A percentile compares a stretch with the other conserved stretches of the same genome.
Evolutionary conservation across 805 yeast species (phyloP).

Genomic region (Wickerhamomyces queroliae): DNA sequence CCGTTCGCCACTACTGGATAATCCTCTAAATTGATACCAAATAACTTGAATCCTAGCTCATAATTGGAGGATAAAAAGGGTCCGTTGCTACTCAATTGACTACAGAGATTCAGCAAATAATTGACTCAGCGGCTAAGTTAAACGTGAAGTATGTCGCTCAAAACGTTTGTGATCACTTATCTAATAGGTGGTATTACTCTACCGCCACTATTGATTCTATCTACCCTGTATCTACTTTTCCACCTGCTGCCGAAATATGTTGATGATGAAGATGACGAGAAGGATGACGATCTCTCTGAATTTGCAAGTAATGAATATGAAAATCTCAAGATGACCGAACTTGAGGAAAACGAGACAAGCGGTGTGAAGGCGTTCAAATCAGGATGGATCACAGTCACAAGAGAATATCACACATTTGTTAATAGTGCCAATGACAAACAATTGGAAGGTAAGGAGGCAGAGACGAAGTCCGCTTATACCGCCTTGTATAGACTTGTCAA

Average conservation of each 20-base stretch:
- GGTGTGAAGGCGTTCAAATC: constrained; percentile 60
- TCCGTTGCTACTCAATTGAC: no score
- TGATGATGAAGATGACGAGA: constrained; percentile 18
- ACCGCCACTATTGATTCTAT: constrained; percentile 48
- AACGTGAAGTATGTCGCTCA: constrained; percentile 18
- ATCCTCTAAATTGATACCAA: no score
- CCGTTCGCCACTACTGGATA: no score
- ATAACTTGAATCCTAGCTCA: no score
- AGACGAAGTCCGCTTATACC: constrained; percentile 48
- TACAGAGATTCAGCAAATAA: no score
- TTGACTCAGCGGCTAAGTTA: no score
- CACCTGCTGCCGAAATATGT: constrained; percentile 25
- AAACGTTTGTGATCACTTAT: constrained; percentile 36
- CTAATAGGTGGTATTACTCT: constrained; percentile 79
- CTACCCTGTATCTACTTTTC: constrained; percentile 33
- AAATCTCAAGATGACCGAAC: constrained; percentile 50
- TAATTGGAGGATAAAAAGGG: no score
- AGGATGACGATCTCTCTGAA: constrained; percentile 20
- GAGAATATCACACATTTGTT: constrained; percentile 55
- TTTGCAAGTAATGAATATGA: constrained; percentile 23
- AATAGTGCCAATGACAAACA: constrained; percentile 31
- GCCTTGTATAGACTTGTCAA: constrained; percentile 54
- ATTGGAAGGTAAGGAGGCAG: constrained; percentile 17
- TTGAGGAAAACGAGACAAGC: constrained; percentile 52
- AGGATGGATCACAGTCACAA: constrained; percentile 86